phyloP scores from a whole-genome alignment of 768 basidiomycete genomes.

The Boletus pseudopeckii region DNA sequence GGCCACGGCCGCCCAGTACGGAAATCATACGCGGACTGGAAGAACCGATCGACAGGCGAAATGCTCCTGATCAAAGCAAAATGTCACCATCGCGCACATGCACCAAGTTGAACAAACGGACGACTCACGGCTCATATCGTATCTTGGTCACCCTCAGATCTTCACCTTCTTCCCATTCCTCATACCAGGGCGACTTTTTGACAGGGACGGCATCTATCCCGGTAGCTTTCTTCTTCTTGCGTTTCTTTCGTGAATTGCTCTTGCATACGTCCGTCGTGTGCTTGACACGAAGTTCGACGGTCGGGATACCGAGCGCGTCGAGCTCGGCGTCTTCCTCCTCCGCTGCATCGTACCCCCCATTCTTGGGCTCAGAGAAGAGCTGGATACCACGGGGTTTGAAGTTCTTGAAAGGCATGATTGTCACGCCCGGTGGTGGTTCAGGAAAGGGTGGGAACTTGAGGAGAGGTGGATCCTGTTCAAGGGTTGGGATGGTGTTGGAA shows the following conservation, averaged over 20 bases:
- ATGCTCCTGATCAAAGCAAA: constrained; percentile 34
- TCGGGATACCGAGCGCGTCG: constrained; percentile 66
- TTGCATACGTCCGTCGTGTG: constrained; percentile 58
- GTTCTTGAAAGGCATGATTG: constrained; percentile 51
- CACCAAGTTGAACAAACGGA: not conserved
- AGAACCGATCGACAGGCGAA: constrained; percentile 51
- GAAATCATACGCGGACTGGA: constrained; percentile 60
- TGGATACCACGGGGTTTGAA: constrained; percentile 60
- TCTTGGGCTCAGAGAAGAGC: constrained; percentile 41
- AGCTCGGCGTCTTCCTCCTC: constrained; percentile 50
- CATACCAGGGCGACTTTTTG: constrained; percentile 53
- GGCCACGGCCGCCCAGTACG: constrained; percentile 40
- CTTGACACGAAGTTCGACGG: constrained; percentile 49
- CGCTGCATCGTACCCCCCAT: constrained; percentile 27
- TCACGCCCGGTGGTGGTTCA: constrained; percentile 39
- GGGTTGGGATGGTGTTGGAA: constrained; percentile 8
- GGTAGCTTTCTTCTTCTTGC: constrained; percentile 37
- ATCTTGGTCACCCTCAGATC: constrained; percentile 38
- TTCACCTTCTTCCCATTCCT: constrained; percentile 69
- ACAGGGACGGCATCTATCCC: constrained; percentile 13
- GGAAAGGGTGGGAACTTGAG: constrained; percentile 50
- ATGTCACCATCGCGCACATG: not conserved
- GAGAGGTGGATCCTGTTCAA: constrained; percentile 17
- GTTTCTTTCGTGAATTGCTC: constrained; percentile 51
- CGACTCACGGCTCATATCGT: constrained; percentile 50